Base-by-base conservation (phyloP, 768 basidiomycete species). In the Pleurotus pulmonarius region DNA sequence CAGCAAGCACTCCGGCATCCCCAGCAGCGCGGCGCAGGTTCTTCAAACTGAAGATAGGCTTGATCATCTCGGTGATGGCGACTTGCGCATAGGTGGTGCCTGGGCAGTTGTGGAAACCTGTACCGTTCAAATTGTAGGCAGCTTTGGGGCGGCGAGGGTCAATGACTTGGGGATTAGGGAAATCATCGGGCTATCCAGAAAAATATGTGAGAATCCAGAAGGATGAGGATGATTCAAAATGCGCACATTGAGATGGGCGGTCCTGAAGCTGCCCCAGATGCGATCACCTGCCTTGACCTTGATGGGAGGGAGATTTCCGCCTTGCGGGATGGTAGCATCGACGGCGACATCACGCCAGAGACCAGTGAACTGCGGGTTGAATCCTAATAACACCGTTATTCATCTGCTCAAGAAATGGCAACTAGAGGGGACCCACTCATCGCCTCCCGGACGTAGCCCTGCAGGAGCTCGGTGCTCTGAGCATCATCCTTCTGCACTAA, bases 361-460 rank as follows among this genome's bases (percentile, higher is more conserved):
- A 25, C 75, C 80, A 7, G 69, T 59, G 64, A 69, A 76, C 58
- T 80, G 76, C 4, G 74, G 72, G 53, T 68, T 69, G 20, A 76
- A 63, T 9, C 72, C 74, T 55, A 12, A 34, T 34, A 12, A 9
- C 11, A 11, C 11, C 1, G 11, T 11, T 34, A 9, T 3, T 8
- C 9, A 4, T 34, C 29, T 11, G 29, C 11, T 11, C 8, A 8
- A 34, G 9, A 34, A 56, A 18, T 40, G 34, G 4, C 11, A 29
- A 16, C 16, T 12, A n/a, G 56, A 61, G 20, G 20, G 20, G 15
- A 73, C 75, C 40, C 47, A 78, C 81, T 69, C 74, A 82, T 75
- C 0, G 75, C 82, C 61, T 84, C 81, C 22, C 75, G 66, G 12
- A 79, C 75, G 60, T 83, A 84, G 16, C 81, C 82, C 7, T 64